Evolutionary conservation across 495 filamentous ascomycete genomes (phyloP).

Genomic region (Mycothermus thermophilus): DNA sequence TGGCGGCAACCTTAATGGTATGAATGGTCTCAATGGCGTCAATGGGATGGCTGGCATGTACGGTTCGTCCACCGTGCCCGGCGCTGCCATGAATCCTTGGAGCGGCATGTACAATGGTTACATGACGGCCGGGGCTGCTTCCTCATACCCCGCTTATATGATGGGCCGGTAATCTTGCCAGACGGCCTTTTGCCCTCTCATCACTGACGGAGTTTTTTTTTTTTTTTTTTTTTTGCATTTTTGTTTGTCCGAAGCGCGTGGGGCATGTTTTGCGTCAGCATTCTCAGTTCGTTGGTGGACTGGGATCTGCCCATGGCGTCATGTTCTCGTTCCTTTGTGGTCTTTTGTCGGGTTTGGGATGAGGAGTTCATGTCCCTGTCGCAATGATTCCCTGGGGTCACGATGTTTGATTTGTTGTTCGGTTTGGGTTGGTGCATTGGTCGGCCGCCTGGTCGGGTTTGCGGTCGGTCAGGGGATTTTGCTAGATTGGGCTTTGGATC

Average conservation of each 20-base stretch:
- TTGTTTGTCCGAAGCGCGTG: too few species aligned
- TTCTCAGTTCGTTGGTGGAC: too few species aligned
- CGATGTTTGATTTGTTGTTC: slow-evolving; percentile 1
- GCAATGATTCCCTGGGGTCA: slow-evolving; percentile 9
- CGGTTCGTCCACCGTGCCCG: slow-evolving; percentile 9
- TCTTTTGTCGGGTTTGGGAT: too few species aligned
- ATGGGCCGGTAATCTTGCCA: slow-evolving; percentile 21
- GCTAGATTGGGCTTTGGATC: slow-evolving; percentile 9
- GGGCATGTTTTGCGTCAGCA: too few species aligned
- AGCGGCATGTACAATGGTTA: slow-evolving; percentile 12
- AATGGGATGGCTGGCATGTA: slow-evolving; percentile 8
- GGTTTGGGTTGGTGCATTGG: slow-evolving; percentile 8
- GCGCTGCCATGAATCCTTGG: slow-evolving; percentile 14
- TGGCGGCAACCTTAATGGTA: too few species aligned
- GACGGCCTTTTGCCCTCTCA: too few species aligned
- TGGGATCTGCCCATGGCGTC: too few species aligned
- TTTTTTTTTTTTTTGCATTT: too few species aligned
- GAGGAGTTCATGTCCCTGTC: background rate
- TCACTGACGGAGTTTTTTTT: too few species aligned
- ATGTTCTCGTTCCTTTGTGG: too few species aligned
- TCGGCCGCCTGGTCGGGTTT: slow-evolving; percentile 3
- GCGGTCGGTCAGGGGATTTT: slow-evolving; percentile 6
- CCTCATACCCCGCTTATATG: slow-evolving; percentile 17
- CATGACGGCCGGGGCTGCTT: slow-evolving; percentile 10
- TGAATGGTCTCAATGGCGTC: too few species aligned